Percentiles rank a stretch among this genome's conserved stretches.
Evolutionary conservation across 2,329 filamentous ascomycete genomes (phyloP).

Genomic region (Aureobasidium subglaciale): DNA sequence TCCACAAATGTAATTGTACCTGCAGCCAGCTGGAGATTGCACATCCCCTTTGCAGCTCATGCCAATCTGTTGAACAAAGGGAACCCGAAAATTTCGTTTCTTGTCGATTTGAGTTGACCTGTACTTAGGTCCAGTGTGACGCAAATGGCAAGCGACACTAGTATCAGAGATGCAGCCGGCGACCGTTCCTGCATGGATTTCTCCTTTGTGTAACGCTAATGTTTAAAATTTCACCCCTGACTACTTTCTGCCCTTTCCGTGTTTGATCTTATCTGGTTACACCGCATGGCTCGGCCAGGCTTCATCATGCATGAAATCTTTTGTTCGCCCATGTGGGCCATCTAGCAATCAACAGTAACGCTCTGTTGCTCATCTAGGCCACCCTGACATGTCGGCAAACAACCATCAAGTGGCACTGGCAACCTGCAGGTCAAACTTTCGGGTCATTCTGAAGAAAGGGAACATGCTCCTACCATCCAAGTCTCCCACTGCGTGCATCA

Average conservation of each 20-base stretch:
- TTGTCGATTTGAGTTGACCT: not conserved
- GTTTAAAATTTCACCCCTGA: not conserved
- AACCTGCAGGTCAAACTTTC: not conserved
- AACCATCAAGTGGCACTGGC: not conserved
- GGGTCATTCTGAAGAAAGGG: conserved; percentile 1
- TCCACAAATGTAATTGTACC: not conserved
- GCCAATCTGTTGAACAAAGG: not conserved
- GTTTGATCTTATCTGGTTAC: not conserved
- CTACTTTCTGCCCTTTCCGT: not conserved
- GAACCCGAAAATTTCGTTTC: not conserved
- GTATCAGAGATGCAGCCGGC: not conserved
- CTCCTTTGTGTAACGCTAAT: not conserved
- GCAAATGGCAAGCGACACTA: not conserved
- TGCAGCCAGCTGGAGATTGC: not conserved
- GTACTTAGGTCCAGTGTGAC: not conserved
- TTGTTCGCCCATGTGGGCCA: not conserved
- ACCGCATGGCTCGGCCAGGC: not conserved
- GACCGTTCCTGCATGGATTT: not conserved
- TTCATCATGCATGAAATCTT: not conserved
- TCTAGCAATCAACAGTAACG: not conserved
- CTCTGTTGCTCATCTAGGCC: not conserved
- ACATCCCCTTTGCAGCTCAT: conserved; percentile 2
- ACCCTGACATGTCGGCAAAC: conserved; percentile 8
- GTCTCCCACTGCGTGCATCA: not conserved
- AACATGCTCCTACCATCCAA: not conserved